phyloP scores from a whole-genome alignment of 371 early-diverging fungal species.

The Mortierella sp. region DNA sequence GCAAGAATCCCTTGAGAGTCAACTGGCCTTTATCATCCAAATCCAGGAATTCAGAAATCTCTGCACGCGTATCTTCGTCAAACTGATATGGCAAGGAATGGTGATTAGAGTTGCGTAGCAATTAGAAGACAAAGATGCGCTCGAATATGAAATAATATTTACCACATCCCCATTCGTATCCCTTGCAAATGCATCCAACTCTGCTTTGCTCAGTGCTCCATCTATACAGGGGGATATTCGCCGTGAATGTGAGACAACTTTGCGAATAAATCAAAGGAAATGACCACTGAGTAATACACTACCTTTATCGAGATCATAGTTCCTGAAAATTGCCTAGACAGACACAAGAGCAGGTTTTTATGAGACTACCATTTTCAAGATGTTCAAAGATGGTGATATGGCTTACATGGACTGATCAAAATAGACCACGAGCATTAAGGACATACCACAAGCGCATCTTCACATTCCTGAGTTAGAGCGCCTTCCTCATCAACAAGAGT shows the following conservation, averaged over 20 bases:
- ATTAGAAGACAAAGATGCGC: not conserved
- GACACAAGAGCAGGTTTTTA: not conserved
- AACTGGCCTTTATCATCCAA: slow-evolving; percentile 66
- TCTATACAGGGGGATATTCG: slow-evolving; percentile 57
- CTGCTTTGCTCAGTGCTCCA: slow-evolving; percentile 67
- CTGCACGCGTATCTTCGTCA: slow-evolving; percentile 72
- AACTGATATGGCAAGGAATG: slow-evolving; percentile 61
- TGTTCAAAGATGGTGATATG: not conserved
- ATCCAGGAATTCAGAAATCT: slow-evolving; percentile 74
- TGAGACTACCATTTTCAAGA: not conserved
- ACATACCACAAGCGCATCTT: slow-evolving; percentile 58
- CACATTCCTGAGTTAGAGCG: slow-evolving; percentile 53
- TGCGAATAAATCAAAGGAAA: too few species aligned
- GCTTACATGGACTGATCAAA: not conserved
- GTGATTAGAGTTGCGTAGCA: not conserved
- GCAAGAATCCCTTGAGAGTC: slow-evolving; percentile 74
- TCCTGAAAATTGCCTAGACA: slow-evolving; percentile 69
- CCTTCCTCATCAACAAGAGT: slow-evolving; percentile 60
- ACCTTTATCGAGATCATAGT: slow-evolving; percentile 71
- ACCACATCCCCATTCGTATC: slow-evolving; percentile 81
- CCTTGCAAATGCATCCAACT: slow-evolving; percentile 78
- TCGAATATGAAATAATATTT: slow-evolving; percentile 18
- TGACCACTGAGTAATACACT: not conserved
- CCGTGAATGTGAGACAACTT: not conserved
- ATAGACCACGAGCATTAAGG: not conserved